A percentile compares a stretch with the other conserved stretches of the same genome.
phyloP scores from a whole-genome alignment of 2,329 filamentous ascomycete species.

The Fusarium drepaniforme region DNA sequence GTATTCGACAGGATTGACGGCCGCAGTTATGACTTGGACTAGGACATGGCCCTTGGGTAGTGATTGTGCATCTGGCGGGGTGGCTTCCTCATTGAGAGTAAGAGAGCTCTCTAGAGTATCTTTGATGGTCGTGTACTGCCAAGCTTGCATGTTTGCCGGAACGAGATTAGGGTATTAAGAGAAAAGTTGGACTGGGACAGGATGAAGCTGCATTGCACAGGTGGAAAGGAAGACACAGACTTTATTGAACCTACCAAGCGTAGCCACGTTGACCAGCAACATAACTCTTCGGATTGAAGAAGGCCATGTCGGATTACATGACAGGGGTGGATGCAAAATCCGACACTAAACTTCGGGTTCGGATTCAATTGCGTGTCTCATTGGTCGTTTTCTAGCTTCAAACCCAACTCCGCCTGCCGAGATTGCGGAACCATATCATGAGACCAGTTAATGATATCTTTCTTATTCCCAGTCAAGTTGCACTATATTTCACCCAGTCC shows the following conservation, averaged over 20 bases:
- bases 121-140: slow-evolving; percentile 9
- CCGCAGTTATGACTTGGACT: neutral
- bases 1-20: neutral
- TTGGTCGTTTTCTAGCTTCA: neutral
- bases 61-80: neutral
- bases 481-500: neutral
- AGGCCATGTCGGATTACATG: neutral
- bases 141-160: neutral
- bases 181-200: neutral
- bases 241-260: neutral
- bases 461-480: neutral
- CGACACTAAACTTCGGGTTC: neutral
- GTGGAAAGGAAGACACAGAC: neutral
- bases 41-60: neutral
- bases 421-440: neutral
- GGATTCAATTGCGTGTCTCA: neutral
- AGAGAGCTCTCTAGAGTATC: slow-evolving; percentile 1
- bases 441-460: neutral
- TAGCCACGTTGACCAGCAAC: neutral
- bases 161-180: too few relatives aligned
- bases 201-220: neutral
- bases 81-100: slow-evolving; percentile 5
- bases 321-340: neutral
- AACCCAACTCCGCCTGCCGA: neutral
- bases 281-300: neutral